Evolutionary conservation across 306 rosid genomes (phyloP), one percentile per base, ranked within the genome.

Genomic region (Vicia villosa): DNA sequence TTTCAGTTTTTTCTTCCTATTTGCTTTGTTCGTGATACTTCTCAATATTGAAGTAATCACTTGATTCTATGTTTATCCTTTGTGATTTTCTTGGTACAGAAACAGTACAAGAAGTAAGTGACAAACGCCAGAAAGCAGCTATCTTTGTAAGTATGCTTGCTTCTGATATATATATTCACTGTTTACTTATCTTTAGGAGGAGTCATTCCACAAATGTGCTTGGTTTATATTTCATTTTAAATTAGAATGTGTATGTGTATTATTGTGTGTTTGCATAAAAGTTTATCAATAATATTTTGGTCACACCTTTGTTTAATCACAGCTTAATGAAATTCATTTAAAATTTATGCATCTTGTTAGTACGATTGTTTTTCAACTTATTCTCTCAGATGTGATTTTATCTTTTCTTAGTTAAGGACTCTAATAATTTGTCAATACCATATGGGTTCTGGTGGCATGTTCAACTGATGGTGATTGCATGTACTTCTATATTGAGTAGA

Each of bases 81-180:
- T 59, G 49, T 54, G 30, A 21, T 21, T n/a, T 37, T 64, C 68
- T 69, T n/a, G 47, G 42, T 28, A 14, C 92, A 86, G 98, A 79
- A 75, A 69, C 73, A 14, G 78, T 72, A 13, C 65, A 34, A 42
- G 89, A 80, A 64, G 79, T 26, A 30, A 37, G 69, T 65, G 75
- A 73, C 45, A 79, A 49, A 70, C 78, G 11, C 34, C 74, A 79
- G 63, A 88, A 79, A 69, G 75, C 74, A 20, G 67, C 63, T 78
- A 41, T 51, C 76, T 26, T 67, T 57, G 97, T 91, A 83, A 87
- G 95, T 79, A 41, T 34, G 38, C 64, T 22, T 77, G 64, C 77
- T 58, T 73, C 21, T 43, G 43, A 57, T 41, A n/a, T 78, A 20
- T 74, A 45, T 72, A 13, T 62, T 24, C 17, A 10, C 66, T 42